Conservation (phyloP, 306 rosid species). For the Macrotyloma uniflorum region DNA sequence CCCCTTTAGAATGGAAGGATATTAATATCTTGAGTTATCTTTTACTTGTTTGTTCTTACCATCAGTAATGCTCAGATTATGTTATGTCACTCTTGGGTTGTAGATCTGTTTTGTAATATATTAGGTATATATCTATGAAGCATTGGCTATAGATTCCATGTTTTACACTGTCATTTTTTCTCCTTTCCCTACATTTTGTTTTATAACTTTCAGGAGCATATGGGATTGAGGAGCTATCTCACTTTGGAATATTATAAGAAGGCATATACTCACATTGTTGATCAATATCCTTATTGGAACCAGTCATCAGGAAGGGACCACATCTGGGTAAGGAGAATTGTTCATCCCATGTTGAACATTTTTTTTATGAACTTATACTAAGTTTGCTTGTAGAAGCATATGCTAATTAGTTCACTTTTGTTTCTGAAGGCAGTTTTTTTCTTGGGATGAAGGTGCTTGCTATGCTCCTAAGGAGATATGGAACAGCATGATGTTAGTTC, state of each 20-base stretch:
- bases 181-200: neutral
- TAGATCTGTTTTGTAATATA: constrained; percentile 17
- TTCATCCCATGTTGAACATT: constrained; percentile 23
- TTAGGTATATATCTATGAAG: neutral
- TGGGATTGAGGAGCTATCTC: constrained; percentile 92
- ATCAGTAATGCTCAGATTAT: constrained; percentile 20
- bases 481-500: constrained; percentile 97
- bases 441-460: constrained; percentile 99
- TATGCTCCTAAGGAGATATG: constrained; percentile 99
- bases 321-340: constrained; percentile 67
- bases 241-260: constrained; percentile 84
- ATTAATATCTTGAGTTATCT: constrained; percentile 1
- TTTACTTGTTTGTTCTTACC: constrained; percentile 9
- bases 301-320: constrained; percentile 95
- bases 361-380: constrained; percentile 8
- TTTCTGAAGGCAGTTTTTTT: constrained; percentile 80
- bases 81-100: constrained; percentile 9
- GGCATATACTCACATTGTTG: constrained; percentile 73
- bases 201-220: constrained; percentile 61
- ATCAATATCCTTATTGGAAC: constrained; percentile 85
- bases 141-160: constrained; percentile 19
- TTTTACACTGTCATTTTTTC: constrained; percentile 21
- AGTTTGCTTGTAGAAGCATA: constrained; percentile 17
- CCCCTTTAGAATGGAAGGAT: constrained; percentile 19
- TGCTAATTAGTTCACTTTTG: constrained; percentile 51